Base-by-base conservation (phyloP, 2,329 filamentous ascomycete species). In the Ophiostoma perfectum region DNA sequence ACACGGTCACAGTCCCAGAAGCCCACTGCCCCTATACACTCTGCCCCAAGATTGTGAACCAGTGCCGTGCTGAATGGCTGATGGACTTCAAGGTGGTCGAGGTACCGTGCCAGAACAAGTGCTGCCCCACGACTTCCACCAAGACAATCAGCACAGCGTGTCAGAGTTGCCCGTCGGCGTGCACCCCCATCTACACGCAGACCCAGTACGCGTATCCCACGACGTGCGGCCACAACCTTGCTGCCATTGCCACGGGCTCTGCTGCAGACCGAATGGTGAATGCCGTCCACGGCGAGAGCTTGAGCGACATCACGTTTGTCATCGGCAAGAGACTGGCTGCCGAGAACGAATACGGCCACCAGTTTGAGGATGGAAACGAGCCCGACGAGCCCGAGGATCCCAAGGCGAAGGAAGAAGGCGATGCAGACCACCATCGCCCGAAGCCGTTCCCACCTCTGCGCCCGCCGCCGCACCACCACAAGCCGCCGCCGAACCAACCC, bases 11-110 rank as follows among this genome's bases (percentile, higher is more conserved):
- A 39, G n/a, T 27, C 42, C 18, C 18, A 6, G 1, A 5, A 18
- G 14, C 49, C 38, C 39, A 18, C 5, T n/a, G 16, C 9, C 65
- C 39, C 49, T 27, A 60, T 16, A 5, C 55, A 5, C 27, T 60
- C 7, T 65, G 64, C 44, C 64, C 64, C 64, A 2, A 9, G 6
- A 38, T 65, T 18, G 44, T 39, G 1, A 45, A 18, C 64, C n/a
- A 38, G 49, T 66, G 65, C 41, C 65, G 42, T 18, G 39, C 65
- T 14, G 52, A 60, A n/a, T 60, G 49, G 52, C 49, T 66, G 14
- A 39, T 60, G 47, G 44, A 52, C 7, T 16, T 1, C 39, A 42
- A n/a, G 38, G 27, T 36, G 3, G 11, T 44, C 4, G n/a, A 18
- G 16, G 52, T 60, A 7, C 41, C 65, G 3, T 66, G 65, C 65